Base-by-base conservation (phyloP, 176 grass and related monocot genomes). In the Carex cristatella region DNA sequence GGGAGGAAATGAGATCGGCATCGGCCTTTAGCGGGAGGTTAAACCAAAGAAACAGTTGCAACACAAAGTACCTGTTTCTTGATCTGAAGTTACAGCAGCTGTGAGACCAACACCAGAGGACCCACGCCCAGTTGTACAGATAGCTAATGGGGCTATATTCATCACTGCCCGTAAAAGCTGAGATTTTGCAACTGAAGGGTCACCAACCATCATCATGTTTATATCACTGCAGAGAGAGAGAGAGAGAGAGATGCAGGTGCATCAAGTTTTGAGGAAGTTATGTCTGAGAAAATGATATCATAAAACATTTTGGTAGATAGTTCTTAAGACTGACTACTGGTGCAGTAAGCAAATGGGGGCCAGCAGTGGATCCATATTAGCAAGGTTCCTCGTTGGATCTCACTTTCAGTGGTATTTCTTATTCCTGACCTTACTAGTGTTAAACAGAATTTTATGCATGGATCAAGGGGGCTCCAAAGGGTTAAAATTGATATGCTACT, bases 191-290 rank as follows among this genome's bases (percentile, higher is more conserved):
- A 99, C 96, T 35, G 93, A 99, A 86, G 96, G 93, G 89, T 99
- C 93, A 78, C 96, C 96, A 33, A 95, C 96, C 93, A 99, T 99
- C 96, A 99, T 99, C 96, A 99, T 99, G 81, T 99, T 99, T 91
- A 99, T 92, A 88, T 99, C 96, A 80, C 96, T 99, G 83, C 38
- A 90, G 14, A 63, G 38, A 35, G 51, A 89, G 10, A 91, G 15
- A 87, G 37, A 38, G 46, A 30, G 4, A 12, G 23, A 31, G 10
- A 53, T 4, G 74, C 67, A 14, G 10, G 58, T 4, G 80, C 75
- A 14, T 59, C 27, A 51, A 74, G 16, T 51, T 74, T 74, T 53
- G 19, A 74, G 70, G 44, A 74, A 9, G 7, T 78, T 15, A 57
- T 33, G 46, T 78, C 27, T 57, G 8, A 78, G 28, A 78, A 31